These are phyloP conservation scores for Calonectria naviculata DNA, from an alignment of 2,329 filamentous ascomycete genomes.

Conservation along the genomic window DNA sequence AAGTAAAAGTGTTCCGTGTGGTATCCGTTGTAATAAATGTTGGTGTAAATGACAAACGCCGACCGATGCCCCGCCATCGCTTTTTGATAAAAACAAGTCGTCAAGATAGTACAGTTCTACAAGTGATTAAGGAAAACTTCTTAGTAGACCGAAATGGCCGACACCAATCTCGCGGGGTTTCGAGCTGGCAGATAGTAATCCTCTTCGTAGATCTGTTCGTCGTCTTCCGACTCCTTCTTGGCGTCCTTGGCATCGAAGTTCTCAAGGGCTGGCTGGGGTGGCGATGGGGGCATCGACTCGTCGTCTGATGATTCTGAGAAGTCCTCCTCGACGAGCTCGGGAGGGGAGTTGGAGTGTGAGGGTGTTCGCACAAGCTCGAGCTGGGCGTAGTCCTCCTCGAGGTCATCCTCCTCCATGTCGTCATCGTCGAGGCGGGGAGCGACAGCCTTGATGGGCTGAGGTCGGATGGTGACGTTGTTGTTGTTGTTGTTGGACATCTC, in stretches of 20 bases:
- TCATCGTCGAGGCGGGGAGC: conserved; percentile 49
- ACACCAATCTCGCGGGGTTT: conserved; percentile 62
- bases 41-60: conserved; percentile 36
- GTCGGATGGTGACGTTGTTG: conserved; percentile 41
- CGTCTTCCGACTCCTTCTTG: conserved; percentile 54
- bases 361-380: conserved; percentile 76
- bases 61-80: conserved; percentile 43
- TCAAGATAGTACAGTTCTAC: conserved; percentile 33
- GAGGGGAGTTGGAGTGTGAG: conserved; percentile 74
- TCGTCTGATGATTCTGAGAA: conserved; percentile 78
- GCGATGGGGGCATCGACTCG: conserved; percentile 82
- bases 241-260: conserved; percentile 69
- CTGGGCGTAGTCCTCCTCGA: conserved; percentile 73
- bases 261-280: conserved; percentile 66
- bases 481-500: conserved; percentile 64
- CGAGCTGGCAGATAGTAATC: conserved; percentile 65
- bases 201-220: conserved; percentile 61
- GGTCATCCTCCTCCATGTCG: conserved; percentile 61
- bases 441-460: conserved; percentile 52
- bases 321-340: conserved; percentile 77
- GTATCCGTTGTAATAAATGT: conserved; percentile 40
- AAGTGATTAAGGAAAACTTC: conserved; percentile 6
- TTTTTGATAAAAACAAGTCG: conserved; percentile 39
- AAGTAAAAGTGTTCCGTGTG: conserved; percentile 34
- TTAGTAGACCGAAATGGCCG: conserved; percentile 69